phyloP scores from a whole-genome alignment of 352 stramenopile species.

The Phytopythium aichiense region DNA sequence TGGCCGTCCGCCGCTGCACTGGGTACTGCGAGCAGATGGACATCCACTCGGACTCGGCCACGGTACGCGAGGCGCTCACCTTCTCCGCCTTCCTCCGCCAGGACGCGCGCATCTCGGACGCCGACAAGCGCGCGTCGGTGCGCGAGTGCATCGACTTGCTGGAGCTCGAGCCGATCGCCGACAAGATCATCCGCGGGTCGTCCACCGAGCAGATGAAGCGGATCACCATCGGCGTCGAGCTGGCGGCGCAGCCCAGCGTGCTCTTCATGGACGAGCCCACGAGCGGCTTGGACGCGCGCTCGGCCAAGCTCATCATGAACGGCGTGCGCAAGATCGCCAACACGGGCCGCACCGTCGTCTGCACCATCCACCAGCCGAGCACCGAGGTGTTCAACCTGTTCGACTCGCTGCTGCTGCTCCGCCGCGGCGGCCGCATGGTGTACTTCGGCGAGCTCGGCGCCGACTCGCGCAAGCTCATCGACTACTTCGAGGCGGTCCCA shows the following conservation, averaged over 20 bases:
- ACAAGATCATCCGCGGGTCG: constrained; percentile 52
- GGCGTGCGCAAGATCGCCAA: constrained; percentile 84
- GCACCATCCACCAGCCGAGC: constrained; percentile 91
- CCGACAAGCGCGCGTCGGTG: constrained; percentile 42
- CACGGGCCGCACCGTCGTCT: constrained; percentile 76
- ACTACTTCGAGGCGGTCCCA: constrained; percentile 45
- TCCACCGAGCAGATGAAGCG: constrained; percentile 65
- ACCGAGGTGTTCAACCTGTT: constrained; percentile 89
- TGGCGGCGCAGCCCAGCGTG: constrained; percentile 81
- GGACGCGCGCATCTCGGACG: constrained; percentile 18
- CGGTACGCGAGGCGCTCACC: constrained; percentile 83
- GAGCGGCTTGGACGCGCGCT: constrained; percentile 83
- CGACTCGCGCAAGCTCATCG: constrained; percentile 39
- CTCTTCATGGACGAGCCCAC: constrained; percentile 90
- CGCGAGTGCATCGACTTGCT: constrained; percentile 54
- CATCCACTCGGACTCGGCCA: constrained; percentile 86
- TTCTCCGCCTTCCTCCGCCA: constrained; percentile 88
- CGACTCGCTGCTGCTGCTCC: constrained; percentile 79
- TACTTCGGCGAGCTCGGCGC: constrained; percentile 58
- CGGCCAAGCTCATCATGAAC: constrained; percentile 84
- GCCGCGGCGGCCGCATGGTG: constrained; percentile 41
- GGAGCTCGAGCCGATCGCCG: constrained; percentile 37
- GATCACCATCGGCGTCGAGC: constrained; percentile 85
- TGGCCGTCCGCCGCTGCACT: constrained; percentile 45
- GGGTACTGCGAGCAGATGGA: constrained; percentile 87